A percentile compares a stretch with the other conserved stretches of the same genome.
Evolutionary conservation across 208 protist genomes (phyloP).

Genomic region (Leishmania guyanensis): DNA sequence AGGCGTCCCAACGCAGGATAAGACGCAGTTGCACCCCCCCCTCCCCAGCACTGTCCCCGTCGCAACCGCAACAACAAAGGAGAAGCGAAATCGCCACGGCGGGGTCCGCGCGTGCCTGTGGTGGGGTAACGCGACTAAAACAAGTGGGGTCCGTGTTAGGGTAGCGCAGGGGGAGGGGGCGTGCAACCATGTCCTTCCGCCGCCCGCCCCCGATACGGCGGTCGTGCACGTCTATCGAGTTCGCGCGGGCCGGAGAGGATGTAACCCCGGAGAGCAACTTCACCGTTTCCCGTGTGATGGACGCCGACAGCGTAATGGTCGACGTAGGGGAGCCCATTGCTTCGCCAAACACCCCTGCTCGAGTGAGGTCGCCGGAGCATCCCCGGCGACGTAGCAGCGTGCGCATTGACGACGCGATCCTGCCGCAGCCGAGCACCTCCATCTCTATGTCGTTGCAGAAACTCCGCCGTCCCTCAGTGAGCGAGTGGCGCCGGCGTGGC

Average conservation of each 20-base stretch:
- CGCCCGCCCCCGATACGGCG: conserved; percentile 33
- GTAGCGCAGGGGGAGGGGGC: neutral
- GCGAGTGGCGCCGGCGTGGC: conserved; percentile 15
- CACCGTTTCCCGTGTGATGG: neutral
- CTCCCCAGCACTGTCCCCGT: neutral
- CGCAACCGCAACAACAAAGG: neutral
- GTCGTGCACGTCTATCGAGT: conserved; percentile 38
- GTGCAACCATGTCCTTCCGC: conserved; percentile 33
- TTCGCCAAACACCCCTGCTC: neutral
- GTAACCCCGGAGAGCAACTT: conserved; percentile 39
- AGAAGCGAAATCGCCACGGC: neutral
- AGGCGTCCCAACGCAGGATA: neutral
- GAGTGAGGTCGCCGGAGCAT: conserved; percentile 3
- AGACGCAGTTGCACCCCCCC: neutral
- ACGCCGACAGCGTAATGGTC: neutral
- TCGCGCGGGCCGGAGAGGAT: conserved; percentile 33
- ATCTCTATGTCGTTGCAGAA: conserved; percentile 15
- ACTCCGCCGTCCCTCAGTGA: conserved; percentile 17
- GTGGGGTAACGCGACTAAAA: neutral
- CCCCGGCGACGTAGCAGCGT: conserved; percentile 15
- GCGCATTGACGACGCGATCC: conserved; percentile 8
- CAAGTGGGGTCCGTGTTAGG: neutral
- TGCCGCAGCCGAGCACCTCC: neutral
- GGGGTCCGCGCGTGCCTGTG: neutral
- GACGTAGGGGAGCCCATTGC: neutral